phyloP scores from a whole-genome alignment of 1,284 basidiomycete species.

The Marasmius oreades region DNA sequence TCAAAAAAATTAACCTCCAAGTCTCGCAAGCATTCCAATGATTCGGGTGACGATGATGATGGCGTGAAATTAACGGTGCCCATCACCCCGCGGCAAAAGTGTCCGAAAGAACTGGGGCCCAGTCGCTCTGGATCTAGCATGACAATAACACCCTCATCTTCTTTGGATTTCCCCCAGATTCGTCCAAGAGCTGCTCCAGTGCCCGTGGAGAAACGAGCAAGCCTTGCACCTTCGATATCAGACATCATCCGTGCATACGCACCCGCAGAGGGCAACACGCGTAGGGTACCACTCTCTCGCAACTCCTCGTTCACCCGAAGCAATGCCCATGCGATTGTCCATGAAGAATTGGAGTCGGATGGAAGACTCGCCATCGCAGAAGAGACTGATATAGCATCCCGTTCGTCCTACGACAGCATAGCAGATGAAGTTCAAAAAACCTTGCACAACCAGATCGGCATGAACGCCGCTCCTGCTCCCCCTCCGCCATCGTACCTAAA shows the following conservation, averaged over 20 bases:
- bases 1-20: constrained; percentile 31
- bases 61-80: constrained; percentile 29
- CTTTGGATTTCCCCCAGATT: constrained; percentile 4
- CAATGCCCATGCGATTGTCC: constrained; percentile 41
- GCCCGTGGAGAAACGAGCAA: constrained; percentile 30
- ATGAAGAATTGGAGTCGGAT: constrained; percentile 50
- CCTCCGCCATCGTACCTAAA: constrained; percentile 47
- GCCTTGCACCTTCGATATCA: constrained; percentile 70
- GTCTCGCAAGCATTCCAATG: constrained; percentile 29
- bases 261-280: constrained; percentile 47
- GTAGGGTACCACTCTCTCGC: constrained; percentile 39
- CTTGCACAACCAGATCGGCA: constrained; percentile 53
- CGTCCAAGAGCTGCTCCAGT: constrained; percentile 16
- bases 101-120: constrained; percentile 32
- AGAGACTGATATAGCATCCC: constrained; percentile 60
- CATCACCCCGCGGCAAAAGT: constrained; percentile 34
- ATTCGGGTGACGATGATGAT: constrained; percentile 51
- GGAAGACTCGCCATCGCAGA: constrained; percentile 48
- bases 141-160: constrained; percentile 12
- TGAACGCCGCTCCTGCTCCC: constrained; percentile 34
- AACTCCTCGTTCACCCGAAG: constrained; percentile 46
- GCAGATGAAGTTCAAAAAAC: constrained; percentile 75
- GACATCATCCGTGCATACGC: constrained; percentile 79
- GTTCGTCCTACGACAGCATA: constrained; percentile 81
- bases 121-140: constrained; percentile 38